These are phyloP conservation scores for Canariomyces notabilis DNA, from an alignment of 2,329 filamentous ascomycete species.

Conservation along the genomic window DNA sequence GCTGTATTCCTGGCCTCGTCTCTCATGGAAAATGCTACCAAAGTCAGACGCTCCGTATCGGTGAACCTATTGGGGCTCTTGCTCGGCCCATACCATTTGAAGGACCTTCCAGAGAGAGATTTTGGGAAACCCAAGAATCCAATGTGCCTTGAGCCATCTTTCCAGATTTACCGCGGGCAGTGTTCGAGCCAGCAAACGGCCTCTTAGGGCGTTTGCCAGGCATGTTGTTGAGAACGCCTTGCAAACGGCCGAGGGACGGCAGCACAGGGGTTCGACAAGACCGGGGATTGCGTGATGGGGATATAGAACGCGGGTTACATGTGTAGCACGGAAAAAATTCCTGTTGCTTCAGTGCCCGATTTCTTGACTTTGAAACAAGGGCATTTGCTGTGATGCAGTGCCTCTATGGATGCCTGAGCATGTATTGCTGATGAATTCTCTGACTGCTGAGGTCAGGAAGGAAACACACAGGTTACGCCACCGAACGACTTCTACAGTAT, in stretches of 20 bases:
- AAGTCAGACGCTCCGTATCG: slow-evolving; percentile 8
- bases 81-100: background rate
- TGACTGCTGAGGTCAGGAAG: background rate
- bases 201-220: slow-evolving; percentile 23
- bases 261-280: background rate
- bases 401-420: background rate
- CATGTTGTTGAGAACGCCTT: slow-evolving; percentile 11
- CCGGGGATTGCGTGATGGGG: too few species aligned
- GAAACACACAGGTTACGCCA: background rate
- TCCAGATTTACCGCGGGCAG: slow-evolving; percentile 17
- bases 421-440: background rate
- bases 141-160: slow-evolving; percentile 7
- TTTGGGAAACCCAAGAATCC: slow-evolving; percentile 4
- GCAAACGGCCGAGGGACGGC: background rate
- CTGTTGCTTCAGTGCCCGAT: background rate
- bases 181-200: slow-evolving; percentile 18
- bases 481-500: too few species aligned
- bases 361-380: background rate
- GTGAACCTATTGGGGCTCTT: background rate
- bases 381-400: background rate
- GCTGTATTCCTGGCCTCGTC: slow-evolving; percentile 49
- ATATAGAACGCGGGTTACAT: background rate
- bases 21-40: slow-evolving; percentile 37
- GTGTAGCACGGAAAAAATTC: background rate
- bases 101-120: background rate